Evolutionary conservation across 768 basidiomycete species (phyloP).

Genomic region (Amyloporia xantha): DNA sequence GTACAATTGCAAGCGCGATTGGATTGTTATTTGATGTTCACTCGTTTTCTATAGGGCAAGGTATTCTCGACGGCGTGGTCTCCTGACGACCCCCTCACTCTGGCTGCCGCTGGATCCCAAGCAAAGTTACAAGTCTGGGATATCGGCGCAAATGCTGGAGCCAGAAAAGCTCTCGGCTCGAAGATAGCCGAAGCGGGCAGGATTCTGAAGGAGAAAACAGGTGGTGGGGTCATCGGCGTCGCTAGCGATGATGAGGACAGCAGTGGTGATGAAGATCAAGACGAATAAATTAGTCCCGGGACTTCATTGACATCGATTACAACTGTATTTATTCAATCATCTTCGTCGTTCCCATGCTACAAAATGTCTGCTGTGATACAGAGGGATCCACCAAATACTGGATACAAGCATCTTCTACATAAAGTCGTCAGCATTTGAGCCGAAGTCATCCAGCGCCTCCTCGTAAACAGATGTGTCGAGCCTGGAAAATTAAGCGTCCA

Average conservation of each 20-base stretch:
- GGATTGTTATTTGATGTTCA: neutral
- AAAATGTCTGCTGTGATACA: neutral
- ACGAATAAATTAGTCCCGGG: constrained; percentile 6
- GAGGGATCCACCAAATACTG: neutral
- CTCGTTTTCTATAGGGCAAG: constrained; percentile 61
- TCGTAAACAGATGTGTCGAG: constrained; percentile 79
- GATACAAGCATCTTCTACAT: constrained; percentile 49
- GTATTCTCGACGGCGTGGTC: constrained; percentile 90
- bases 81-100: constrained; percentile 88
- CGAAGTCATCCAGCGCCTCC: constrained; percentile 87
- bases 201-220: constrained; percentile 54
- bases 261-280: constrained; percentile 38
- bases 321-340: constrained; percentile 3
- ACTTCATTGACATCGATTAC: constrained; percentile 9
- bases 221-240: constrained; percentile 66
- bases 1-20: constrained; percentile 23
- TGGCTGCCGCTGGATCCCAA: constrained; percentile 92
- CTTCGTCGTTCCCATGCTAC: neutral
- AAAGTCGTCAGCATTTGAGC: constrained; percentile 71
- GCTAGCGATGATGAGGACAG: constrained; percentile 66
- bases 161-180: constrained; percentile 72
- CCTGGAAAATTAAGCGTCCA: constrained; percentile 32
- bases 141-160: constrained; percentile 75
- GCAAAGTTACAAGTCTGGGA: constrained; percentile 97
- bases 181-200: constrained; percentile 73